These are phyloP conservation scores for Populus euphratica DNA, from an alignment of 345 rosid species.

Conservation along the genomic window DNA sequence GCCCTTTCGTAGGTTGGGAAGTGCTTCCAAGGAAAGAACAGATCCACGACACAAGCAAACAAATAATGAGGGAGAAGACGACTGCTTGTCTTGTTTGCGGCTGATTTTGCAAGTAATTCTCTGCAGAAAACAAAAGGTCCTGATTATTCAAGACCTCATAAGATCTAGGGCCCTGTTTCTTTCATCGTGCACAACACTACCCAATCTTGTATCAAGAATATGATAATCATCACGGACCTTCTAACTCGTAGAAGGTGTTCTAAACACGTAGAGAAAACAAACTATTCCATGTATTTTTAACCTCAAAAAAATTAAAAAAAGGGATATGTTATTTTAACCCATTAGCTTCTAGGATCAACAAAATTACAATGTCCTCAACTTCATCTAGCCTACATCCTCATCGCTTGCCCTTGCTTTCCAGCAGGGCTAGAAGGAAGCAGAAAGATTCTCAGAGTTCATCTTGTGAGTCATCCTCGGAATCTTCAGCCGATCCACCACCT, in stretches of 20 bases:
- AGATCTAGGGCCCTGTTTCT: background rate
- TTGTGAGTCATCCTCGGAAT: constrained; percentile 47
- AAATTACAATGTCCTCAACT: constrained; percentile 30
- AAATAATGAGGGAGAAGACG: too few relatives aligned
- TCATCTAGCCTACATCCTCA: constrained; percentile 16
- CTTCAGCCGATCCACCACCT: constrained; percentile 40
- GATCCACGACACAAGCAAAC: too few relatives aligned
- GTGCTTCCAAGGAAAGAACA: too few relatives aligned
- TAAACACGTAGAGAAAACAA: background rate
- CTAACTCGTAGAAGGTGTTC: background rate
- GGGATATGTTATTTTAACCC: constrained; percentile 10
- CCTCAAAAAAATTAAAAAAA: constrained; percentile 1
- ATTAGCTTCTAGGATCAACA: constrained; percentile 19
- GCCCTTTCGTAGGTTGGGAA: too few relatives aligned
- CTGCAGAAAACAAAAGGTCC: too few relatives aligned
- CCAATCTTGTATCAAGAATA: background rate
- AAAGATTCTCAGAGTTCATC: constrained; percentile 49
- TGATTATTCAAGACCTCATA: too few relatives aligned
- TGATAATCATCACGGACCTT: background rate
- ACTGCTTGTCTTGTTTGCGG: too few relatives aligned
- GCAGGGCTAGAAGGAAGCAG: background rate
- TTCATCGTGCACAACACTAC: background rate
- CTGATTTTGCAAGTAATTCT: too few relatives aligned
- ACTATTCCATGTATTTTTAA: constrained; percentile 14
- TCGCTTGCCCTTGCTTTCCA: constrained; percentile 3